Conservation (phyloP, 306 rosid genomes). For the Sphenostylis stenocarpa region DNA sequence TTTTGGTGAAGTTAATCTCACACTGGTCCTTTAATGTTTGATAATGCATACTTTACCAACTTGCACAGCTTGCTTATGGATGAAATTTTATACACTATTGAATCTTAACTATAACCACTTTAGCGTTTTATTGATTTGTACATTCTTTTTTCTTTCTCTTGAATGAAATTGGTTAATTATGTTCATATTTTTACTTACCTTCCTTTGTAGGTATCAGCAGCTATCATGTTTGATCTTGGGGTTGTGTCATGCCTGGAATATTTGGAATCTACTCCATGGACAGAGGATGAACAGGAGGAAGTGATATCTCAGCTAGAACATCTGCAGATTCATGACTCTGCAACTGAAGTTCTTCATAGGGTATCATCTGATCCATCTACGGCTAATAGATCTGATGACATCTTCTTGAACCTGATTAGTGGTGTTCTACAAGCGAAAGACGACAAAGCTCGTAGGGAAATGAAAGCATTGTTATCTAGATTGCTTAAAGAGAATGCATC, state of each 20-base stretch:
- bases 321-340: conserved; percentile 60
- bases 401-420: conserved; percentile 52
- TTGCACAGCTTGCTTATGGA: not conserved
- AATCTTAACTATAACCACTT: not conserved
- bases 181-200: not conserved
- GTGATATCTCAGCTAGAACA: conserved; percentile 57
- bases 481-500: conserved; percentile 66
- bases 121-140: not conserved
- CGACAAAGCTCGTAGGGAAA: conserved; percentile 83
- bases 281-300: conserved; percentile 74
- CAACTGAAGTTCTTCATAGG: conserved; percentile 58
- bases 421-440: conserved; percentile 88
- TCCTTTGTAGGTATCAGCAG: conserved; percentile 71
- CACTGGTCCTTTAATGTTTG: not conserved
- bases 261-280: conserved; percentile 90
- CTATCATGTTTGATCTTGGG: conserved; percentile 81
- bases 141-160: not conserved
- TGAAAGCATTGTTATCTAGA: conserved; percentile 66
- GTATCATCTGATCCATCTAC: conserved; percentile 66
- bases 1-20: conserved; percentile 15
- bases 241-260: conserved; percentile 70
- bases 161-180: not conserved
- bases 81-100: not conserved
- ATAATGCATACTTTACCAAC: not conserved
- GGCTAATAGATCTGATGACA: conserved; percentile 53